Evolutionary conservation across 2,329 filamentous ascomycete genomes (phyloP).

Genomic region (Teratosphaeria nubilosa): DNA sequence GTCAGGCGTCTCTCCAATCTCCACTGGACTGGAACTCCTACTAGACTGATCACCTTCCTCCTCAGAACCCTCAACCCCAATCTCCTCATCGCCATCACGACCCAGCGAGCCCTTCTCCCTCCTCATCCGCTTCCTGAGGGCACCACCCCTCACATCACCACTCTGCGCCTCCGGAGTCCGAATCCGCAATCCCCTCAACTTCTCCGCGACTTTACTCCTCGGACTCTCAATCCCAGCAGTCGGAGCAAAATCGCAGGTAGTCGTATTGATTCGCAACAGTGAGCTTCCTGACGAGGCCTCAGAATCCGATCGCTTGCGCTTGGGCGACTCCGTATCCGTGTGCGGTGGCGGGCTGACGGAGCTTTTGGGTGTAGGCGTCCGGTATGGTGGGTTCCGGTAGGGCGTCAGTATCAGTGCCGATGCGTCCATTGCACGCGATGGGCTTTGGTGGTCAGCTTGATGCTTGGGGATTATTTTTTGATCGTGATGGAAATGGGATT

Average conservation of each 20-base stretch:
- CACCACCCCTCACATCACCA: neutral
- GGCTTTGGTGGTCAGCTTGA: neutral
- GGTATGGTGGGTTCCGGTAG: conserved; percentile 17
- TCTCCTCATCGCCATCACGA: neutral
- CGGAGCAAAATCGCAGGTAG: neutral
- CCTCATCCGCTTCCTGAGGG: conserved; percentile 15
- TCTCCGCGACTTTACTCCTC: conserved; percentile 19
- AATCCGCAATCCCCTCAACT: conserved; percentile 15
- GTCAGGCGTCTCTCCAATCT: conserved; percentile 13
- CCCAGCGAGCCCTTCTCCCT: conserved; percentile 1
- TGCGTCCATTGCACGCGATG: neutral
- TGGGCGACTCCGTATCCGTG: conserved; percentile 7
- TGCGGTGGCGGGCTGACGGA: conserved; percentile 10
- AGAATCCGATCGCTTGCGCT: conserved; percentile 12
- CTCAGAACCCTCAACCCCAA: neutral
- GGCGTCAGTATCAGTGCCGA: conserved; percentile 4
- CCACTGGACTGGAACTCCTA: conserved; percentile 1
- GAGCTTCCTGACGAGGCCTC: neutral
- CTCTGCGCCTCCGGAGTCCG: neutral
- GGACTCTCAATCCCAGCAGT: conserved; percentile 15
- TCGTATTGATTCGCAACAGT: conserved; percentile 5
- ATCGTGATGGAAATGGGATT: neutral
- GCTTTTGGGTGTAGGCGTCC: conserved; percentile 11
- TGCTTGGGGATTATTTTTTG: neutral
- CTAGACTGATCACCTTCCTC: neutral